These are phyloP conservation scores for Aspergillus funiculosus DNA, from an alignment of 495 filamentous ascomycete genomes.

Conservation along the genomic window DNA sequence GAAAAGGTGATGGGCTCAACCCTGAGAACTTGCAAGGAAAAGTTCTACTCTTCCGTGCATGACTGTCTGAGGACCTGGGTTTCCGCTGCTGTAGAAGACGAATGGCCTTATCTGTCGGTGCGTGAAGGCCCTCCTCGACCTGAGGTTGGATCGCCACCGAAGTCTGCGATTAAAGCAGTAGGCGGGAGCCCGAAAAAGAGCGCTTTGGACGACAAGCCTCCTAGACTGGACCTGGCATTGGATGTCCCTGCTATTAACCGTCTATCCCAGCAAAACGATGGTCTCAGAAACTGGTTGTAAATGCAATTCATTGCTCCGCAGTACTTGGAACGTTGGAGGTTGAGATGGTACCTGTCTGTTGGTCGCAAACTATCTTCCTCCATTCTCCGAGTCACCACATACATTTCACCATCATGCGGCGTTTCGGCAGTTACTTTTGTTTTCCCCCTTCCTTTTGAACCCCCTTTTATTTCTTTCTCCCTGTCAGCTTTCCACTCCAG, in stretches of 20 bases:
- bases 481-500: conserved; percentile 11
- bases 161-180: conserved; percentile 36
- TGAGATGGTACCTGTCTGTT: too few relatives aligned
- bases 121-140: conserved; percentile 58
- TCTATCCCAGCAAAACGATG: conserved; percentile 17
- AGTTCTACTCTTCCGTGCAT: conserved; percentile 89
- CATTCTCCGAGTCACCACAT: neutral
- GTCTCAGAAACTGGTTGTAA: conserved; percentile 39
- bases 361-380: too few relatives aligned
- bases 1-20: conserved; percentile 83
- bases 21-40: conserved; percentile 90
- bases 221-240: conserved; percentile 36
- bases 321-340: too few relatives aligned
- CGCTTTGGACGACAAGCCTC: conserved; percentile 36
- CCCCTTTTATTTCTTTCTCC: conserved; percentile 14
- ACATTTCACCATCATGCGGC: conserved; percentile 24
- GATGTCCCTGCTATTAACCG: conserved; percentile 27
- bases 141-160: conserved; percentile 36
- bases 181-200: conserved; percentile 38
- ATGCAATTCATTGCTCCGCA: neutral
- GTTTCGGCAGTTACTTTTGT: conserved; percentile 20
- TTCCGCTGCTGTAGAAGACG: conserved; percentile 76
- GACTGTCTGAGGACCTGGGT: conserved; percentile 87
- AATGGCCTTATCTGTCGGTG: conserved; percentile 73
- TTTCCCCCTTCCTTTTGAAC: neutral